phyloP scores from a whole-genome alignment of 176 grass and related monocot species.

The Phyllostachys edulis region DNA sequence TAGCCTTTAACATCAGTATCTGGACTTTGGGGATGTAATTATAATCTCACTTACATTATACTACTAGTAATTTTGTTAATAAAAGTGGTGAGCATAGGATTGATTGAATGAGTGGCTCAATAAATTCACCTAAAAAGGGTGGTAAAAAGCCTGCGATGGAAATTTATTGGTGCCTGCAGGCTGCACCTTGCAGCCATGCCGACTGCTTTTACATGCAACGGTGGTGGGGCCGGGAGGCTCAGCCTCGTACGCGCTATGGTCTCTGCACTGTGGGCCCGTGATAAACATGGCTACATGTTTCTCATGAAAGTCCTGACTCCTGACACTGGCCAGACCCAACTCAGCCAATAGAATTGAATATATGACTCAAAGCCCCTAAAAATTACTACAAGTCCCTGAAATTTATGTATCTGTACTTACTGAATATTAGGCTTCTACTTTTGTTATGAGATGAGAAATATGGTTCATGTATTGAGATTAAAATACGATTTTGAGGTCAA shows the following conservation, averaged over 20 bases:
- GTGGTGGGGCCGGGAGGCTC: background rate
- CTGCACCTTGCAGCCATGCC: conserved; percentile 12
- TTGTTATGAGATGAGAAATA: too few species aligned
- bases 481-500: background rate
- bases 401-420: too few species aligned
- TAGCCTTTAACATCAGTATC: background rate
- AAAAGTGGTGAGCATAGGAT: background rate
- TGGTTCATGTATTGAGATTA: too few species aligned
- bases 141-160: conserved; percentile 44
- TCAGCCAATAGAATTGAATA: conserved; percentile 20
- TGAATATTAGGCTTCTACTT: too few species aligned
- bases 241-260: conserved; percentile 9
- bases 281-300: conserved; percentile 41
- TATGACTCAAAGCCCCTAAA: background rate
- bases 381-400: background rate
- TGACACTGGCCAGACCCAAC: conserved; percentile 14
- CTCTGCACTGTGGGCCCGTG: conserved; percentile 9
- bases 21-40: background rate
- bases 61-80: background rate
- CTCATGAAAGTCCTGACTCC: conserved; percentile 34
- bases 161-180: conserved; percentile 41
- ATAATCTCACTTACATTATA: background rate
- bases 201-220: conserved; percentile 29
- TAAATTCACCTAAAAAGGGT: conserved; percentile 34
- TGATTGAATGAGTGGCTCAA: conserved; percentile 20